These are phyloP conservation scores for Lathyrus oleraceus DNA, from an alignment of 306 rosid species.

Conservation along the genomic window DNA sequence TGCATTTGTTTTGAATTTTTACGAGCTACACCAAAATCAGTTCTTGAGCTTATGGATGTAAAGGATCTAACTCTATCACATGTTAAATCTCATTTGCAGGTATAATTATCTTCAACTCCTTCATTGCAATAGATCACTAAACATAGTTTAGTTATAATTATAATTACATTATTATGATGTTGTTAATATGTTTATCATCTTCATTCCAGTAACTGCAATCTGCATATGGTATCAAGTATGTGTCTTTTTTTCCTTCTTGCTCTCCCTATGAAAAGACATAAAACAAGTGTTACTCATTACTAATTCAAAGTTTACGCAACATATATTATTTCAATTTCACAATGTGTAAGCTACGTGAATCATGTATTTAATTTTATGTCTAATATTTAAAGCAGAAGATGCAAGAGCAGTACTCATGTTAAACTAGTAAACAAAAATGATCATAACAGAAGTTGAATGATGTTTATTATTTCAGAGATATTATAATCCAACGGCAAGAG, in stretches of 20 bases:
- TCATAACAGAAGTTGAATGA: constrained; percentile 13
- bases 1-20: too few species aligned
- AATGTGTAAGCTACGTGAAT: constrained; percentile 14
- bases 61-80: too few species aligned
- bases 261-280: background rate
- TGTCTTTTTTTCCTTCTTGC: constrained; percentile 9
- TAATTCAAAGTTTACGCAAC: constrained; percentile 12
- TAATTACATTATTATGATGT: too few species aligned
- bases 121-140: too few species aligned
- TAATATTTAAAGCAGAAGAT: background rate
- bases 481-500: constrained; percentile 92
- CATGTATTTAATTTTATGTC: constrained; percentile 7
- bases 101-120: too few species aligned
- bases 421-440: too few species aligned
- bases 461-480: constrained; percentile 61
- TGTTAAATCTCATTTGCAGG: too few species aligned
- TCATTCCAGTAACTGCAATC: constrained; percentile 78
- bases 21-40: too few species aligned
- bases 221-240: constrained; percentile 98
- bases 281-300: constrained; percentile 10
- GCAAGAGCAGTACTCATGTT: too few species aligned
- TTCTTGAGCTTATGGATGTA: too few species aligned
- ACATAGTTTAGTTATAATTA: too few species aligned
- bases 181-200: constrained; percentile 80
- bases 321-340: constrained; percentile 8